These are phyloP conservation scores for Clavispora fructus DNA, from an alignment of 805 yeast genomes.

Conservation along the genomic window DNA sequence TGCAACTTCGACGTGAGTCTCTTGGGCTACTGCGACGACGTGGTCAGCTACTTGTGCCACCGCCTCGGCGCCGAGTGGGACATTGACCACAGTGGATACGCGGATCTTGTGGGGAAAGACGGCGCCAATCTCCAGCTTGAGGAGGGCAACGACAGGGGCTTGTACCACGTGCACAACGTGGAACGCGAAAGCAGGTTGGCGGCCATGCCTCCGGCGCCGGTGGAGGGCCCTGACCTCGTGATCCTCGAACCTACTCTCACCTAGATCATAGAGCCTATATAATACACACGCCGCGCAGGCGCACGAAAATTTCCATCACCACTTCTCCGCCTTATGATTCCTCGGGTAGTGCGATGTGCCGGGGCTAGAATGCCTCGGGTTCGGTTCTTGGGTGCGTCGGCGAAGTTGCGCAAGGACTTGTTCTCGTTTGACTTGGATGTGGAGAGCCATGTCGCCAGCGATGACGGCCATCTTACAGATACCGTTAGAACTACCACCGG, in stretches of 20 bases:
- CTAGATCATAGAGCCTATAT: background rate
- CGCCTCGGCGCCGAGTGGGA: conserved; percentile 28
- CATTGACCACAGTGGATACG: conserved; percentile 26
- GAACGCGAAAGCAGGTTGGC: conserved; percentile 4
- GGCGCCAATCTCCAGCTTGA: conserved; percentile 6
- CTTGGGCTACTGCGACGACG: conserved; percentile 81
- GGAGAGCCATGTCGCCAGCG: background rate
- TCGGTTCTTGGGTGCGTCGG: background rate
- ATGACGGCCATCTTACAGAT: too few species aligned
- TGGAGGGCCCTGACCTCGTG: conserved; percentile 12
- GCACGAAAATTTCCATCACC: background rate
- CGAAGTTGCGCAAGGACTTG: background rate
- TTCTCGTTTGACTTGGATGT: background rate
- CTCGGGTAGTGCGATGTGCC: background rate
- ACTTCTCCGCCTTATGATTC: background rate
- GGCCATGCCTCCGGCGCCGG: background rate
- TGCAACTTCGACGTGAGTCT: conserved; percentile 74
- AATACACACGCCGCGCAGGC: conserved; percentile 1
- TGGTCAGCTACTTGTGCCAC: conserved; percentile 52
- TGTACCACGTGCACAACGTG: conserved; percentile 4
- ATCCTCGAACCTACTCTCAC: conserved; percentile 10
- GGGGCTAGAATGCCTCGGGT: background rate
- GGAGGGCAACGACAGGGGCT: conserved; percentile 3
- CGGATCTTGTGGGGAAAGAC: conserved; percentile 9
- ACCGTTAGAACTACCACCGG: too few species aligned